Base-by-base conservation (phyloP, 495 filamentous ascomycete species). In the Choiromyces venosus region DNA sequence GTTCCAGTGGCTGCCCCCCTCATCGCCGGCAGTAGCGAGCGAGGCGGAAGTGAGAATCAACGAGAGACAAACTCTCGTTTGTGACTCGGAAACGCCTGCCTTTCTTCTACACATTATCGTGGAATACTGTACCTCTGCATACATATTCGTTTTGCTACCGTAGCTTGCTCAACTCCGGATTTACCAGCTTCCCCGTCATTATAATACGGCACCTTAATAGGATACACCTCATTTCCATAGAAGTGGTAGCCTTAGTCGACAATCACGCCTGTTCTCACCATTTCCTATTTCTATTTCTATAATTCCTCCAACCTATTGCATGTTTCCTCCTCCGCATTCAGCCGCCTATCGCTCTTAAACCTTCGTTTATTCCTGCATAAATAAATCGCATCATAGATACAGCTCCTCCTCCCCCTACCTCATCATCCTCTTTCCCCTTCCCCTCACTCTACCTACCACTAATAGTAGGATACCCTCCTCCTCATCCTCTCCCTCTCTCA, bases 1-100 rank as follows among this genome's bases (percentile, higher is more conserved):
- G 52, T 61, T 61, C 52, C n/a, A 16, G 3, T 9, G 10, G 52
- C 25, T 61, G 52, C 10, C 25, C 52, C 52, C 25, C n/a, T 29
- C 52, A 61, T 61, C 52, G 25, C 52, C 52, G 52, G 52, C 52
- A 61, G 52, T 61, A 61, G 52, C 52, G 52, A 29, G 46, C 21
- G n/a, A 29, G 52, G 44, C 3, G 44, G 44, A 52, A 52, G 44
- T n/a, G 19, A 10, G 52, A 29, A 61, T 29, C 52, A 16, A 29
- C 52, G 52, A 4, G 52, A 12, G 46, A 56, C 46, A 18, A 18
- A 8, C n/a, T 21, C 52, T 29, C 52, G 52, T 61, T 61, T 61
- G 52, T 61, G 52, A 29, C 25, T 14, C 52, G 52, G 52, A 12
- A 25, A 29, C 21, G 25, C 52, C 10, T 29, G 52, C n/a, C 4